Conservation (phyloP, 139 green algal genomes). For the Bryopsis sp. region DNA sequence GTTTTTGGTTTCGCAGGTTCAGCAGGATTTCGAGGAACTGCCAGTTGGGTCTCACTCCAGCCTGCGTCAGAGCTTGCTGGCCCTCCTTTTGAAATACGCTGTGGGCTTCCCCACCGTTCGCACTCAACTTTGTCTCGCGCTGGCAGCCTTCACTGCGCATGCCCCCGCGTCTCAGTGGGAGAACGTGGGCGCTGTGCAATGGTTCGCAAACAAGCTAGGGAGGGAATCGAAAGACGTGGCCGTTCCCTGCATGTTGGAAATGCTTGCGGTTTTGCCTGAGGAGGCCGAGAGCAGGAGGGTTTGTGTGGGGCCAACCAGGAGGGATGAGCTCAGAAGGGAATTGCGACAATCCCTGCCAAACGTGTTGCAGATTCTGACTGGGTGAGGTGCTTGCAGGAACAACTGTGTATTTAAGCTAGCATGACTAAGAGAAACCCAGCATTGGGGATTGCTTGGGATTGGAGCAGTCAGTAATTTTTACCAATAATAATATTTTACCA, state of each 20-base stretch:
- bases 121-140: not conserved
- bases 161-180: not conserved
- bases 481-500: no score
- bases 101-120: not conserved
- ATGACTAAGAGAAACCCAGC: no score
- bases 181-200: not conserved
- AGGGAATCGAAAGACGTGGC: not conserved
- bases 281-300: not conserved
- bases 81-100: not conserved
- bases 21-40: conserved; percentile 12
- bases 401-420: no score
- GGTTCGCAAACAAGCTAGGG: not conserved
- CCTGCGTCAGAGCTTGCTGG: not conserved
- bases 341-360: not conserved
- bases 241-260: not conserved
- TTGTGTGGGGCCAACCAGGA: not conserved
- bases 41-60: no score
- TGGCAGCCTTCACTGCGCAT: not conserved
- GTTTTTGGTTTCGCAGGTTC: not conserved
- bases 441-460: no score
- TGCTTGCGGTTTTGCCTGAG: not conserved
- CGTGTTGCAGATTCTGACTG: not conserved
- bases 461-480: no score
- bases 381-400: no score
- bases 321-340: not conserved